Evolutionary conservation across 768 basidiomycete genomes (phyloP).

Genomic region (Fomitopsis pulvina): DNA sequence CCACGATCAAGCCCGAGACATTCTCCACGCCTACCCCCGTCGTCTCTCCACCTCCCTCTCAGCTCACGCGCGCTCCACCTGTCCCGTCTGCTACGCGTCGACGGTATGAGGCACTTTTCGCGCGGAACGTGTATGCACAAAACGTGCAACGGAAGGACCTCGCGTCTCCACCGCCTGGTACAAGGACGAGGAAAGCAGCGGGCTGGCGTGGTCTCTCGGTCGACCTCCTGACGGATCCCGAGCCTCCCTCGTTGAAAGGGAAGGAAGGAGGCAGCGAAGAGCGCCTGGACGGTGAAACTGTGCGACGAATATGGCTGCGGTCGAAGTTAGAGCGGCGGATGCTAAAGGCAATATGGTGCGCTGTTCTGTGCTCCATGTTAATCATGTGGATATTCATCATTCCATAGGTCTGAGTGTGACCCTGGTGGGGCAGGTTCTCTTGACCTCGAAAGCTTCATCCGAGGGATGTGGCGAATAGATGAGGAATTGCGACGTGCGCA

Average conservation of each 20-base stretch:
- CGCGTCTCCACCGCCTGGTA: conserved; percentile 23
- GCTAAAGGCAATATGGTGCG: conserved; percentile 64
- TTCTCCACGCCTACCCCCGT: not conserved
- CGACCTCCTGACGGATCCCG: conserved; percentile 49
- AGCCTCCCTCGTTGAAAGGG: conserved; percentile 12
- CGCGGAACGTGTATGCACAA: conserved; percentile 46
- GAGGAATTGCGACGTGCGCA: conserved; percentile 69
- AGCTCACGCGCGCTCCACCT: conserved; percentile 51
- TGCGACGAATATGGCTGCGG: conserved; percentile 56
- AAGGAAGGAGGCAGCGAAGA: conserved; percentile 26
- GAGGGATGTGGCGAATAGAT: conserved; percentile 84
- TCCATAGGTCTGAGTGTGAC: conserved; percentile 66
- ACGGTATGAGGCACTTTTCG: conserved; percentile 66
- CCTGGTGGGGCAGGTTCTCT: conserved; percentile 46
- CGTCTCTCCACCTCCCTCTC: conserved; percentile 21
- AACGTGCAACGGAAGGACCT: conserved; percentile 26
- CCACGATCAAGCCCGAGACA: not conserved
- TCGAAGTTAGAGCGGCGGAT: conserved; percentile 48
- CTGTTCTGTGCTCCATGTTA: not conserved
- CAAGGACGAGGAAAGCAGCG: conserved; percentile 47
- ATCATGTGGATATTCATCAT: not conserved
- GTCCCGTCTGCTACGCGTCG: conserved; percentile 56
- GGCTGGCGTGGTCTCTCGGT: conserved; percentile 74
- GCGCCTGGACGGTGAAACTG: conserved; percentile 46
- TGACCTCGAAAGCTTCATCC: conserved; percentile 58